These are phyloP conservation scores for Fistulifera pelliculosa DNA, from an alignment of 108 stramenopile genomes.

Conservation along the genomic window DNA sequence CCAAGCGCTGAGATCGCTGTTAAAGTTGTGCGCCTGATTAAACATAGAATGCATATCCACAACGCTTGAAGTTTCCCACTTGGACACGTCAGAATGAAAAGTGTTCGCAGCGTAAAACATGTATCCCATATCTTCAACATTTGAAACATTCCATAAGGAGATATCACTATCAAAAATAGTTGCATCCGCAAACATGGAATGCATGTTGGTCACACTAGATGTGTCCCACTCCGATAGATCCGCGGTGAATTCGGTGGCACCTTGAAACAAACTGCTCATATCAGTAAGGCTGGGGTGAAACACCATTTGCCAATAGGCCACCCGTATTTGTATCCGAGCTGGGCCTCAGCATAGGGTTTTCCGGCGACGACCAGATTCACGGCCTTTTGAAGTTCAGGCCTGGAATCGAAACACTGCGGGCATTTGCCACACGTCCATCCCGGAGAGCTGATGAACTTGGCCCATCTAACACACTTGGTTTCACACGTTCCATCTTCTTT, in stretches of 20 bases:
- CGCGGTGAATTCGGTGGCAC: constrained; percentile 11
- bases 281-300: neutral
- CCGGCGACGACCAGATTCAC: no score
- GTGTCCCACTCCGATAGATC: constrained; percentile 10
- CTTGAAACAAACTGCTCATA: constrained; percentile 6
- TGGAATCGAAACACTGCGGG: no score
- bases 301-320: constrained; percentile 2
- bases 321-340: neutral
- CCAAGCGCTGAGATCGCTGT: constrained; percentile 20
- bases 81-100: neutral
- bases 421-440: no score
- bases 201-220: neutral
- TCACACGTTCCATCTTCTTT: no score
- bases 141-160: constrained; percentile 5
- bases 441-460: no score
- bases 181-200: constrained; percentile 11
- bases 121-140: constrained; percentile 3
- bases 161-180: constrained; percentile 9
- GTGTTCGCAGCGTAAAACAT: constrained; percentile 1
- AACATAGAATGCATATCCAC: constrained; percentile 30
- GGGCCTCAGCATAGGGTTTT: no score
- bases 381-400: no score
- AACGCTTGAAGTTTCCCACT: neutral
- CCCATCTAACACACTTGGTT: no score
- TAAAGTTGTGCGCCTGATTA: constrained; percentile 15